Conservation (phyloP, 139 green algal species). For the Haematococcus sp. region DNA sequence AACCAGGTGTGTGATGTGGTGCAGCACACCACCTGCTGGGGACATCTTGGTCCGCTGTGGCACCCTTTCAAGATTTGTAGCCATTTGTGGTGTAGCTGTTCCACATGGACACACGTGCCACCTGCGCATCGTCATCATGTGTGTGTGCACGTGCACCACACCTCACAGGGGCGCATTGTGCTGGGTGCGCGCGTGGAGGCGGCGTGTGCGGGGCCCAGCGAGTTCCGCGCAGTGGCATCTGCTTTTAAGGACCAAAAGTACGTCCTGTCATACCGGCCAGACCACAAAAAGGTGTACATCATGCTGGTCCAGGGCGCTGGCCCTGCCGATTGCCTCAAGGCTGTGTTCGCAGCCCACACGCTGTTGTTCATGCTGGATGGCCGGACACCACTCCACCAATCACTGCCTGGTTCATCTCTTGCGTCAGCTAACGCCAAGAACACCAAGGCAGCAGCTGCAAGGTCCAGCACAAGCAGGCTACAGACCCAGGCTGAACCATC, state of each 20-base stretch:
- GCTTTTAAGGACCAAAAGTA: constrained; percentile 2
- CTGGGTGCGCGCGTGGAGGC: constrained; percentile 68
- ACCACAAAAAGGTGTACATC: constrained; percentile 58
- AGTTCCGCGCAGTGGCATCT: constrained; percentile 43
- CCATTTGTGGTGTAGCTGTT: background rate
- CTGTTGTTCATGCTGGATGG: constrained; percentile 61
- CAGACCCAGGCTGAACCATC: background rate
- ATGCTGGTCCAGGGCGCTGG: constrained; percentile 67
- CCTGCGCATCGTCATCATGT: too few relatives aligned
- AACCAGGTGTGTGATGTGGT: constrained; percentile 30
- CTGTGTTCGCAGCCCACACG: constrained; percentile 70
- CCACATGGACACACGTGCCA: too few relatives aligned
- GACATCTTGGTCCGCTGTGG: too few relatives aligned
- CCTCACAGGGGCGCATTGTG: constrained; percentile 44
- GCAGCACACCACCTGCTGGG: too few relatives aligned
- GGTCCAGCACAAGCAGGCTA: background rate
- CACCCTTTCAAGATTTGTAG: too few relatives aligned
- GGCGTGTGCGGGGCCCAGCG: constrained; percentile 53
- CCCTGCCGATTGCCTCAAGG: constrained; percentile 52
- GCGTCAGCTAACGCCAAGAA: too few relatives aligned
- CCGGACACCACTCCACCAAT: too few relatives aligned
- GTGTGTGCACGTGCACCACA: background rate
- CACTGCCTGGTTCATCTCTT: background rate
- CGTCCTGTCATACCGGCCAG: constrained; percentile 13
- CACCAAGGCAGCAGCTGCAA: too few relatives aligned